These are phyloP conservation scores for Neurospora discreta DNA, from an alignment of 495 filamentous ascomycete genomes.

Conservation along the genomic window DNA sequence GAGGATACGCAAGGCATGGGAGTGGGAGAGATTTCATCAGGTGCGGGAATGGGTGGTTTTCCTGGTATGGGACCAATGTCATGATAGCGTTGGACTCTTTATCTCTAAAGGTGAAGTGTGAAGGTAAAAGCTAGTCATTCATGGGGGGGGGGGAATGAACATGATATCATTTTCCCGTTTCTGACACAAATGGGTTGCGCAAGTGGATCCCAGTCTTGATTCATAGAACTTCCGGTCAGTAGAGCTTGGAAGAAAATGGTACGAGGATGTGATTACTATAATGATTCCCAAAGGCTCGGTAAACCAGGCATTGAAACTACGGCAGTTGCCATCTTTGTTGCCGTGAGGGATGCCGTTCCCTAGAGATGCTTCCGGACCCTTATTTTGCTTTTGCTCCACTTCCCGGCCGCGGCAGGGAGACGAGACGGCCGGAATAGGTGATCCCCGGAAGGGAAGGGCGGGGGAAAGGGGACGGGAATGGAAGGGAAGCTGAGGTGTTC, in stretches of 20 bases:
- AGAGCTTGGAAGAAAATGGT: background rate
- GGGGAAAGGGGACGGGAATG: background rate
- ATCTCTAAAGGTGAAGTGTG: background rate
- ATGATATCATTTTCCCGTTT: background rate
- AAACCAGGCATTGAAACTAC: background rate
- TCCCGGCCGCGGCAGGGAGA: background rate
- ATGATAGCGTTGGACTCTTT: background rate
- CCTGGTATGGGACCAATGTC: background rate
- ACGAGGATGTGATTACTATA: background rate
- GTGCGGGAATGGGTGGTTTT: background rate
- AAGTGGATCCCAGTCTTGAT: background rate
- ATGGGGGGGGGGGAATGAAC: background rate
- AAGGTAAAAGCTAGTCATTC: background rate
- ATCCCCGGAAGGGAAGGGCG: background rate
- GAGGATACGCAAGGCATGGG: conserved; percentile 2
- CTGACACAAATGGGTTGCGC: too few species aligned
- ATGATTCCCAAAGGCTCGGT: background rate
- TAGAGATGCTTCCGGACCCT: background rate
- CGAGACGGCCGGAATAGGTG: background rate
- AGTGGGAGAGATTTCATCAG: background rate
- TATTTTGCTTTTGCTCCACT: background rate
- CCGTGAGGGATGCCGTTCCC: background rate
- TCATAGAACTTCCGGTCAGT: background rate
- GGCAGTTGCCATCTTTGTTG: background rate
- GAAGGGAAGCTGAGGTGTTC: background rate